phyloP scores from a whole-genome alignment of 257 asterid genomes.

The Galeopsis tetrahit region DNA sequence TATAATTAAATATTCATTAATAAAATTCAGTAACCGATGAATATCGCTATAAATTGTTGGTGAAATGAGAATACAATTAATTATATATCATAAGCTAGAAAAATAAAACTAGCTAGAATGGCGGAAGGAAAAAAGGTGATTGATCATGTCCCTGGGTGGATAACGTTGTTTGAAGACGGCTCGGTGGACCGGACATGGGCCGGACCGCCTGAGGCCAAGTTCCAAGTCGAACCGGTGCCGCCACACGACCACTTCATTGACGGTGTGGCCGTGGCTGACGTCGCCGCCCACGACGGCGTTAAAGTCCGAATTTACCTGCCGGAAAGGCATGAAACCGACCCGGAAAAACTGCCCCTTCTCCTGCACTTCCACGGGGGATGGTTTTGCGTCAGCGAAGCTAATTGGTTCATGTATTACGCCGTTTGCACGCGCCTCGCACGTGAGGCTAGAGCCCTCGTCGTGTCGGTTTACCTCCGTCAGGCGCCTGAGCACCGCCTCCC shows the following conservation, averaged over 20 bases:
- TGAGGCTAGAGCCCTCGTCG: slow-evolving; percentile 42
- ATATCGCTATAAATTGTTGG: not conserved
- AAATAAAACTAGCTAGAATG: slow-evolving; percentile 12
- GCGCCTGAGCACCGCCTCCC: slow-evolving; percentile 79
- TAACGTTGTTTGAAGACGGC: slow-evolving; percentile 52
- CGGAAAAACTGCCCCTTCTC: slow-evolving; percentile 47
- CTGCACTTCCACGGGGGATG: slow-evolving; percentile 76
- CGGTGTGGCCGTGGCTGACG: slow-evolving; percentile 48
- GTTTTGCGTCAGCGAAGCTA: slow-evolving; percentile 61
- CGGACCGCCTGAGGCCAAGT: slow-evolving; percentile 59
- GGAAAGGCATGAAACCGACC: slow-evolving; percentile 28
- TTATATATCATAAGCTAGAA: not conserved
- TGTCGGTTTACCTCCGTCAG: slow-evolving; percentile 55
- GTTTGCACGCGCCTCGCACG: slow-evolving; percentile 48
- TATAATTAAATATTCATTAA: too few relatives aligned
- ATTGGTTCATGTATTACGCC: slow-evolving; percentile 66
- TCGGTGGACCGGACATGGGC: slow-evolving; percentile 67
- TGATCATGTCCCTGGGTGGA: slow-evolving; percentile 61
- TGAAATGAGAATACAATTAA: not conserved
- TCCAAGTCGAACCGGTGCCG: slow-evolving; percentile 54
- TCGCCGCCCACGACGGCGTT: slow-evolving; percentile 30
- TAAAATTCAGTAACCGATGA: not conserved
- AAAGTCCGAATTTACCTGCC: slow-evolving; percentile 56
- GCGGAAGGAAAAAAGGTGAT: slow-evolving; percentile 41
- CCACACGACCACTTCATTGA: slow-evolving; percentile 49